Evolutionary conservation across 2,329 filamentous ascomycete genomes (phyloP), one percentile per base, ranked within the genome.

Genomic region (Beauveria sp.): DNA sequence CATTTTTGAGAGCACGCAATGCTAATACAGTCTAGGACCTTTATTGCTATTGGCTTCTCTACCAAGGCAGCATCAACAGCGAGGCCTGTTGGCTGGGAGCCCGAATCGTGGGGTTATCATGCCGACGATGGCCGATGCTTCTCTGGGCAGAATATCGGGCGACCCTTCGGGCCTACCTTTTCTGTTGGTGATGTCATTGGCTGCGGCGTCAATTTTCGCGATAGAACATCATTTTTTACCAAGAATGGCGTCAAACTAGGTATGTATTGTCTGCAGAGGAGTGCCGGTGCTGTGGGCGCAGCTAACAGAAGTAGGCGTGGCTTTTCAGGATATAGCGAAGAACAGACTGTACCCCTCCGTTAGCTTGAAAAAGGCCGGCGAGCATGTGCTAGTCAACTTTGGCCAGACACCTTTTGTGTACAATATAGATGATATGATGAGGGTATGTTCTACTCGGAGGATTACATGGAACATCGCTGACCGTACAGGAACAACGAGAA

Each of bases 341-440:
- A 80, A 83, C 12, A 83, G 83, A 69, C 71, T 91, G n/a, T 92
- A 86, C 69, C 86, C 86, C 22, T 77, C 80, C 0, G 76, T 89
- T 26, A 85, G 86, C n/a, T 76, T 89, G 57, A 88, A 87, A 70
- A 86, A 83, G 68, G 72, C 79, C 1, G 83, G 84, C 50, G 86
- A 89, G 67, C 79, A 84, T 65, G 71, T 89, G 62, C 75, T 79
- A 63, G 83, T 79, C 65, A 89, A 89, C 69, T 89, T 89, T 74
- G 86, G 86, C 52, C 84, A 88, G 72, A 83, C 82, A 58, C 89
- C 89, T 3, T 97, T 97, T 72, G 82, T 91, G 50, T 99, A 89
- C 75, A 90, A 97, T 71, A 97, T 99, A 67, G 91, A 97, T 73
- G 83, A 84, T 63, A 84, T 94, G 80, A 88, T 96, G 77, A 83